A percentile compares a stretch with the other conserved stretches of the same genome.
Evolutionary conservation across 805 yeast genomes (phyloP).

Genomic region (Lipomyces sp.): DNA sequence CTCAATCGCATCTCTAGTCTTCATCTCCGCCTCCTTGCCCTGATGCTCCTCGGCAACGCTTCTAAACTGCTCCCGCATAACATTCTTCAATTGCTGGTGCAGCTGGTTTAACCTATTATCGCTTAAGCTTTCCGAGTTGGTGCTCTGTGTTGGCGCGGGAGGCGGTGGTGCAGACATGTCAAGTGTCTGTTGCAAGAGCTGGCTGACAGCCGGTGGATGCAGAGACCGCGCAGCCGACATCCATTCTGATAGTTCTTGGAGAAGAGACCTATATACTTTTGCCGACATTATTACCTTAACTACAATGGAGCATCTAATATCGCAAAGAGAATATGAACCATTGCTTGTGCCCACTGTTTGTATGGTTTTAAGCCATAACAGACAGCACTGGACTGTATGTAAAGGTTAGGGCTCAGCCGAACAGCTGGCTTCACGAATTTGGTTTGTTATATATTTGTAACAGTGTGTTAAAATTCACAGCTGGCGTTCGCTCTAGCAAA

Average conservation of each 20-base stretch:
- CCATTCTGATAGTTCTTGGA: constrained; percentile 33
- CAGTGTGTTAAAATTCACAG: not conserved
- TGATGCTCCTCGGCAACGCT: not conserved
- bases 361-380: not conserved
- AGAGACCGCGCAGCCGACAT: constrained; percentile 20
- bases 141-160: constrained; percentile 14
- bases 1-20: constrained; percentile 51
- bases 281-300: constrained; percentile 15
- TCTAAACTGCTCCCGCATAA: constrained; percentile 20
- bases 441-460: not conserved
- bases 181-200: constrained; percentile 29
- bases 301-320: not conserved
- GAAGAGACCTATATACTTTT: constrained; percentile 21
- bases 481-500: not conserved
- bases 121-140: constrained; percentile 4
- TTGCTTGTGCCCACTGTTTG: not conserved
- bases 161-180: constrained; percentile 36
- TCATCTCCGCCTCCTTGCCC: constrained; percentile 8
- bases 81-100: constrained; percentile 14
- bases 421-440: not conserved
- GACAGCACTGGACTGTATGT: not conserved
- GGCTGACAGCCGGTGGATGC: constrained; percentile 18
- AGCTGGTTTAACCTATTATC: constrained; percentile 16
- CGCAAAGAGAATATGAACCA: not conserved
- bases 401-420: not conserved